Percentiles rank a stretch among this genome's conserved stretches.
These are phyloP conservation scores for Pyracantha coccinea DNA, from an alignment of 331 rosid genomes.

Conservation along the genomic window DNA sequence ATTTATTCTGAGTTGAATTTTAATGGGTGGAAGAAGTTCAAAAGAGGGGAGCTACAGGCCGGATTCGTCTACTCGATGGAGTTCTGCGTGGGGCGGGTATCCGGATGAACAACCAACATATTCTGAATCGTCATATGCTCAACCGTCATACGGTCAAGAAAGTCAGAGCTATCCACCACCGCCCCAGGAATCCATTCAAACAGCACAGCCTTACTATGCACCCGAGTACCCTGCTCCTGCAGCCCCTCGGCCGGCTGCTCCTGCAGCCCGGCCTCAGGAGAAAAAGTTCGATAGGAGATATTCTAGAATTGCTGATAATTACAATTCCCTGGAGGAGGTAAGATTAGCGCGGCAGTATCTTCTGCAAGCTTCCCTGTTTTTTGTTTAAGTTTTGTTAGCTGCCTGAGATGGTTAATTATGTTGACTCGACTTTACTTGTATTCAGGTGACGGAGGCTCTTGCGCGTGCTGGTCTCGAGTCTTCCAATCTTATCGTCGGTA, in stretches of 20 bases:
- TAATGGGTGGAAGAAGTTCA: conserved; percentile 76
- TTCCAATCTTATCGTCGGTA: conserved; percentile 72
- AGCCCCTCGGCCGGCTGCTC: conserved; percentile 11
- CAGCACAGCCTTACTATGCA: conserved; percentile 7
- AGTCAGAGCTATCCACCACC: conserved; percentile 17
- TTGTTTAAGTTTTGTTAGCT: not conserved
- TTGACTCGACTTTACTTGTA: not conserved
- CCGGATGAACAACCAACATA: conserved; percentile 5
- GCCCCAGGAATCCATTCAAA: conserved; percentile 18
- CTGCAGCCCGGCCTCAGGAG: conserved; percentile 15
- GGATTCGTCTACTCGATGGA: conserved; percentile 36
- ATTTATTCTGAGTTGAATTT: conserved; percentile 19
- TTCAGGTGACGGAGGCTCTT: conserved; percentile 75
- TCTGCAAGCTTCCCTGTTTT: not conserved
- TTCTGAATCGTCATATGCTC: not conserved
- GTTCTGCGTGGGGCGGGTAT: conserved; percentile 38
- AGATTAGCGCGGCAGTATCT: not conserved
- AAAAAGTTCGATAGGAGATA: conserved; percentile 61
- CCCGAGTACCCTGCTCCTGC: conserved; percentile 20
- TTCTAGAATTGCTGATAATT: conserved; percentile 74
- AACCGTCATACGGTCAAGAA: conserved; percentile 15
- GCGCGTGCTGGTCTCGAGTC: conserved; percentile 81
- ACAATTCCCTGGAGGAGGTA: conserved; percentile 73
- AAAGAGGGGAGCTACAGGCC: conserved; percentile 41
- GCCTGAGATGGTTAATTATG: not conserved